Base-by-base conservation (phyloP, 768 basidiomycete genomes). In the Naganishia antarctica region DNA sequence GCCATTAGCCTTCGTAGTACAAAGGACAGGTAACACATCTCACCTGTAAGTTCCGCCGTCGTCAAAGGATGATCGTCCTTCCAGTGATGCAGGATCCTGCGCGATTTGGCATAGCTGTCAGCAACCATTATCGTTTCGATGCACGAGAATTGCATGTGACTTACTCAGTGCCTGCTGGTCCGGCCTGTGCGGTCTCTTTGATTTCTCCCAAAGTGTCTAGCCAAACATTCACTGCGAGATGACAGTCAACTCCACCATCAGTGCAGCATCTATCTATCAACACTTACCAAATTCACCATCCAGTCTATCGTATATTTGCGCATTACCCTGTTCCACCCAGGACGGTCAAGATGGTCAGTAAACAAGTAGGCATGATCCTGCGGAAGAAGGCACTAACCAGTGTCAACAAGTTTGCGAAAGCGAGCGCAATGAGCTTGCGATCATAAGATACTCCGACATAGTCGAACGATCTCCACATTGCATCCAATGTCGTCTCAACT, bases 381-480 rank as follows among this genome's bases (percentile, higher is more conserved):
- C n/a, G 15, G 41, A 9, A n/a, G 7, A 2, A 26, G 44, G 31
- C 3, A 49, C 53, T 37, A 25, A 64, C 58, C 69, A 75, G 28
- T 49, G 72, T 70, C 34, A 77, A 60, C 32, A 77, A 47, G 12
- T 65, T 63, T 15, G 70, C 76, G 23, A 72, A 72, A n/a, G 70
- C 76, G 72, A 77, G 74, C 0, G 74, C 76, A 16, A 77, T 70
- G 6, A 71, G 70, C 63, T 75, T 77, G 40, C 74, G 65, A 53
- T 68, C 66, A n/a, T 71, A 60, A 4, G 74, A 67, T 31, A 72
- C 76, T 6, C 68, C 72, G 4, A 74, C 71, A 67, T 77, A 77
- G 60, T 77, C 76, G 60, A 75, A 77, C 37, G 73, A 73, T 48
- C 74, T 61, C 76, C 76, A 77, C 44, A 75, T 67, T 4, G 73